Evolutionary conservation across 2,329 filamentous ascomycete species (phyloP).

Genomic region (Elsinoe perseae): DNA sequence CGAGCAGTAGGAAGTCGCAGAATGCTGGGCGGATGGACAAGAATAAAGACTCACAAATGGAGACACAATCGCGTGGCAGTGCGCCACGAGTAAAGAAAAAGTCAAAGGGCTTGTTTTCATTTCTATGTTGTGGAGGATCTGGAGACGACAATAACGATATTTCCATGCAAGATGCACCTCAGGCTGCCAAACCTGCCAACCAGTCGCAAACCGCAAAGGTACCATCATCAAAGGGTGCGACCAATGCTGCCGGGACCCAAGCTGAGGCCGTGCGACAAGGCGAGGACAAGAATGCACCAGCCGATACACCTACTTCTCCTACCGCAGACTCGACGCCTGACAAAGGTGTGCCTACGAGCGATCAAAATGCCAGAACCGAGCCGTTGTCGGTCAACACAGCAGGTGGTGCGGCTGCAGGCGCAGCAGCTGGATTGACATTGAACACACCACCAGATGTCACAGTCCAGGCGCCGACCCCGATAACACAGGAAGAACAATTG

Average conservation of each 20-base stretch:
- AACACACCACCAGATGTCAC: slow-evolving; percentile 30
- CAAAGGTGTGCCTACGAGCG: slow-evolving; percentile 16
- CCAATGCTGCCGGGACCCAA: slow-evolving; percentile 12
- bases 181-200: slow-evolving; percentile 23
- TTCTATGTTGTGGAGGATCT: slow-evolving; percentile 57
- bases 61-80: slow-evolving; percentile 24
- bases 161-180: slow-evolving; percentile 45
- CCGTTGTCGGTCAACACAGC: slow-evolving; percentile 17
- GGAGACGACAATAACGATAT: slow-evolving; percentile 53
- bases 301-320: slow-evolving; percentile 14
- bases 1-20: slow-evolving; percentile 40
- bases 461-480: slow-evolving; percentile 41
- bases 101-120: slow-evolving; percentile 37
- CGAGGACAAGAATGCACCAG: slow-evolving; percentile 2
- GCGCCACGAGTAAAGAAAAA: slow-evolving; percentile 34
- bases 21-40: slow-evolving; percentile 35
- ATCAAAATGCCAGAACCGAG: slow-evolving; percentile 9
- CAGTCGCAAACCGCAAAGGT: slow-evolving; percentile 7
- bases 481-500: slow-evolving; percentile 32
- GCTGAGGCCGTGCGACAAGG: slow-evolving; percentile 14
- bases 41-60: slow-evolving; percentile 28
- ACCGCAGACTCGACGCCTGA: slow-evolving; percentile 14
- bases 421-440: neutral
- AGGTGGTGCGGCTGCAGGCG: neutral
- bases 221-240: slow-evolving; percentile 14